These are phyloP conservation scores for Blepharisma japonicum DNA, from an alignment of 73 alveolate genomes.

Conservation along the genomic window DNA sequence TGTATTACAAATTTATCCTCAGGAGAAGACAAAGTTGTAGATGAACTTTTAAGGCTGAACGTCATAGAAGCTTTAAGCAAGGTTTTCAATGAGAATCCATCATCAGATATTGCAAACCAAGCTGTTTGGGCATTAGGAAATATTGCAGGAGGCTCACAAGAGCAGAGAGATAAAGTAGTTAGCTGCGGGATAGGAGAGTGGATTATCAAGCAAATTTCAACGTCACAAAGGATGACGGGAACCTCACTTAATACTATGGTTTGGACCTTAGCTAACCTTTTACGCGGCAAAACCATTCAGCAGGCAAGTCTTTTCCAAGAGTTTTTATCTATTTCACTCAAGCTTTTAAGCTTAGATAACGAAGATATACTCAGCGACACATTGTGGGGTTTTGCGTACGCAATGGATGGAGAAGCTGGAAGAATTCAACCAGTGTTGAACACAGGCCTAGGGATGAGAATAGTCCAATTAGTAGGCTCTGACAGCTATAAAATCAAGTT, in stretches of 20 bases:
- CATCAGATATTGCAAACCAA: constrained; percentile 55
- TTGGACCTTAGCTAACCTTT: background rate
- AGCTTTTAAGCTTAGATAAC: background rate
- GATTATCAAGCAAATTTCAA: too few relatives aligned
- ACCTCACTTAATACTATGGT: background rate
- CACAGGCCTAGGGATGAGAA: background rate
- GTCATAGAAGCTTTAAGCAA: too few relatives aligned
- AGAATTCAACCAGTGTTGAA: background rate
- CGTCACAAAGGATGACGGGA: too few relatives aligned
- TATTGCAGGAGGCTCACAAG: constrained; percentile 92
- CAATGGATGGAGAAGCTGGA: background rate
- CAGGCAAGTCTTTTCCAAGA: background rate
- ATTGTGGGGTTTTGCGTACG: background rate
- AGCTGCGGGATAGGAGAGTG: background rate
- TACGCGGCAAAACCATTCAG: background rate
- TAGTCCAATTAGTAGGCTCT: background rate
- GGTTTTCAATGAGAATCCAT: too few relatives aligned
- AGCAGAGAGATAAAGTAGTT: constrained; percentile 69
- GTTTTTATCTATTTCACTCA: background rate
- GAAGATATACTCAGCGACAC: background rate
- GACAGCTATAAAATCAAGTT: background rate
- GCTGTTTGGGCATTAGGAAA: constrained; percentile 92
- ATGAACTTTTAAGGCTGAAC: too few relatives aligned
- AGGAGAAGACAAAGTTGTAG: too few relatives aligned
- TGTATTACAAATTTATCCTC: too few relatives aligned